These are phyloP conservation scores for Trichaptum fuscoviolaceum DNA, from an alignment of 768 basidiomycete genomes.

Conservation along the genomic window DNA sequence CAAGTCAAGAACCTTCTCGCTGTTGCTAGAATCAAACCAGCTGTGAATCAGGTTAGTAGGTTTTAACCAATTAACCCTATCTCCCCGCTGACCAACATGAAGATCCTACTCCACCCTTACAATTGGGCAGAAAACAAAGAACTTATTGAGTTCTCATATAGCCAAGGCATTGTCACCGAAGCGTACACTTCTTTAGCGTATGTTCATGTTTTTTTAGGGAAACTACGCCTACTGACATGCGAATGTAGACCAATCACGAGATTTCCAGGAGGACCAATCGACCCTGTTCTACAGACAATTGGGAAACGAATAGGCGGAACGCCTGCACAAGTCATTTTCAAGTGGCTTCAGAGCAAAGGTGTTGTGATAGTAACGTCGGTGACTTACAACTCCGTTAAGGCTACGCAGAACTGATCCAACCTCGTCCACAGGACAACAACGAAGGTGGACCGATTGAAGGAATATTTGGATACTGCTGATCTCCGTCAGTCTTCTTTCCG, in stretches of 20 bases:
- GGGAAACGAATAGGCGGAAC: constrained; percentile 50
- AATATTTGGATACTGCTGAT: constrained; percentile 64
- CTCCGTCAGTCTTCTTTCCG: constrained; percentile 31
- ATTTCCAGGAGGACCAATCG: constrained; percentile 37
- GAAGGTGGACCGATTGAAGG: constrained; percentile 52
- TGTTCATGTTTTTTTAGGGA: constrained; percentile 20
- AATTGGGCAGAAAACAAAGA: constrained; percentile 57
- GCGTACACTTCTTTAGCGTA: constrained; percentile 61
- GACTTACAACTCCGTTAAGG: neutral
- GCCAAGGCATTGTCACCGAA: constrained; percentile 56
- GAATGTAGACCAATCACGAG: constrained; percentile 25
- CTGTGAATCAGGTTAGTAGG: constrained; percentile 60
- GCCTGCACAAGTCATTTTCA: constrained; percentile 60
- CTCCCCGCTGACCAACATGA: neutral
- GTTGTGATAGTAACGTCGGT: constrained; percentile 57
- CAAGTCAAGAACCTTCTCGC: constrained; percentile 48
- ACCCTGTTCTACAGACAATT: constrained; percentile 44
- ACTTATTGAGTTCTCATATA: constrained; percentile 46
- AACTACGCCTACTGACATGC: neutral
- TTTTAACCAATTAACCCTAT: neutral
- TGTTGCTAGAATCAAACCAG: constrained; percentile 50
- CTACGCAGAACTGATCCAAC: neutral
- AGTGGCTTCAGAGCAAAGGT: constrained; percentile 66
- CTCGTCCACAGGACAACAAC: constrained; percentile 46
- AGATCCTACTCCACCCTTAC: constrained; percentile 72